These are phyloP conservation scores for Leishmania major DNA, from an alignment of 208 protist species.

Conservation along the genomic window DNA sequence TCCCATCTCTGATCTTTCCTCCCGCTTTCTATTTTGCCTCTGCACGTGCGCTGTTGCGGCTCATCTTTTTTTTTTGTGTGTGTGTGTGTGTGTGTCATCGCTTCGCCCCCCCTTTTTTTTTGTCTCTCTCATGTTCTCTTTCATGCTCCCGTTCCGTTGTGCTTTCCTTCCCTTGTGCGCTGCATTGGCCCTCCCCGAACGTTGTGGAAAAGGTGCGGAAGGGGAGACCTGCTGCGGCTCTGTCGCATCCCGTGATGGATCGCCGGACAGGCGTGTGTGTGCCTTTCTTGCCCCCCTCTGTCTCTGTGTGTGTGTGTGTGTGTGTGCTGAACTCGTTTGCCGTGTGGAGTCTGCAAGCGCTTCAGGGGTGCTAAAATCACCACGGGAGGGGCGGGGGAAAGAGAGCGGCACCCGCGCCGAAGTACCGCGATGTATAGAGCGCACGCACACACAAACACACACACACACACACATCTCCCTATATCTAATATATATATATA, in stretches of 20 bases:
- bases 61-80: neutral
- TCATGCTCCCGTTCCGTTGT: too few relatives aligned
- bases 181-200: neutral
- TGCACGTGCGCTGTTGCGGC: neutral
- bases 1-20: neutral
- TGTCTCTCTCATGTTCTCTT: neutral
- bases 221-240: neutral
- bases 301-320: neutral
- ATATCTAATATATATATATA: neutral
- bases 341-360: neutral
- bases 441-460: too few relatives aligned
- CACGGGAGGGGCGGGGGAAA: neutral
- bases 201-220: neutral
- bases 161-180: neutral
- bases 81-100: too few relatives aligned
- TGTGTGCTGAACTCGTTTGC: neutral
- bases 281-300: neutral
- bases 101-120: neutral
- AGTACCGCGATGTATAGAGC: too few relatives aligned
- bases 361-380: neutral
- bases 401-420: too few relatives aligned
- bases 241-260: too few relatives aligned
- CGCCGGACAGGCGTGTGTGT: neutral
- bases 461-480: too few relatives aligned
- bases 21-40: neutral